phyloP scores from a whole-genome alignment of 2,329 filamentous ascomycete genomes.

The Ophidiomyces ophidiicola region DNA sequence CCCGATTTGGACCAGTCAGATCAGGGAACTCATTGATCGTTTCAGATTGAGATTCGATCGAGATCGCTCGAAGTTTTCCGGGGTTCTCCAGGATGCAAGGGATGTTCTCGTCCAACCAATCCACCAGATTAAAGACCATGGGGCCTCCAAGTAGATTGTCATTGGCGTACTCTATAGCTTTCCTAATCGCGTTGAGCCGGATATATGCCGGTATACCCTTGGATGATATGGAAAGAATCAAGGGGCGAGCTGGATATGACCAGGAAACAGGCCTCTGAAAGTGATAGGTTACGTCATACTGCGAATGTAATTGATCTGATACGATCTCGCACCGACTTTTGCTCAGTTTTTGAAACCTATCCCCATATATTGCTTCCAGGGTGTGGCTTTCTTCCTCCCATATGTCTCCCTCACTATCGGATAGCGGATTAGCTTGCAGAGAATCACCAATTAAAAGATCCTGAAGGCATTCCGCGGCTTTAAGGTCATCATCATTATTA shows the following conservation, averaged over 20 bases:
- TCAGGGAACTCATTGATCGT: constrained; percentile 42
- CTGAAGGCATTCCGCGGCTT: constrained; percentile 70
- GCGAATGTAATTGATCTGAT: constrained; percentile 41
- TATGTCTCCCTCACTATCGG: constrained; percentile 40
- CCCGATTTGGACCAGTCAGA: constrained; percentile 15
- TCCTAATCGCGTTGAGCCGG: constrained; percentile 72
- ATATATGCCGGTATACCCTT: constrained; percentile 77
- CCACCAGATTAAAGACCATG: constrained; percentile 80
- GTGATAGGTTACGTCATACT: constrained; percentile 43
- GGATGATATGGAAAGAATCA: constrained; percentile 57
- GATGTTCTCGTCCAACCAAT: constrained; percentile 82
- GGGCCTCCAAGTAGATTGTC: constrained; percentile 66
- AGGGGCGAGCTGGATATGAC: constrained; percentile 57
- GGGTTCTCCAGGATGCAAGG: constrained; percentile 73
- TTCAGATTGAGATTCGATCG: constrained; percentile 56
- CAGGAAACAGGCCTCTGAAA: constrained; percentile 53
- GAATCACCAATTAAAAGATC: constrained; percentile 45
- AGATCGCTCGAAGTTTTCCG: constrained; percentile 71
- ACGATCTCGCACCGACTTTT: constrained; percentile 57
- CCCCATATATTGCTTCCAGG: constrained; percentile 73
- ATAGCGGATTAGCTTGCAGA: constrained; percentile 13
- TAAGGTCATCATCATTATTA: constrained; percentile 57
- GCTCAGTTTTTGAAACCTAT: constrained; percentile 52
- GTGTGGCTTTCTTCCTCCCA: constrained; percentile 83
- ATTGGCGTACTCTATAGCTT: constrained; percentile 58